A percentile compares a stretch with the other conserved stretches of the same genome.
These are phyloP conservation scores for Boletus edulis DNA, from an alignment of 768 basidiomycete species.

Conservation along the genomic window DNA sequence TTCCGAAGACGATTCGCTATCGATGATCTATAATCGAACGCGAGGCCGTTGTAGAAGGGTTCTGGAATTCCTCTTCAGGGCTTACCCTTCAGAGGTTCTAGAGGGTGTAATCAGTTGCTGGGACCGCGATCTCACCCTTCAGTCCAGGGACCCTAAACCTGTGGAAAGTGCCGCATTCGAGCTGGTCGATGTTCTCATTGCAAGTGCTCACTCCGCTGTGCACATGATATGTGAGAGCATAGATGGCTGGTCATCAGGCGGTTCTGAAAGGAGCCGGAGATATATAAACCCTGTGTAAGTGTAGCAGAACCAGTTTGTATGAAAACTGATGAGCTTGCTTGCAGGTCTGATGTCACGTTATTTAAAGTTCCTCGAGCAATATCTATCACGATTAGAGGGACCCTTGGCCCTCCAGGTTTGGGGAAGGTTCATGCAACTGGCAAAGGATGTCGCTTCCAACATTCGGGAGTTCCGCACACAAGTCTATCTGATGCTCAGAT, in stretches of 20 bases:
- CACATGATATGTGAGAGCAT: constrained; percentile 89
- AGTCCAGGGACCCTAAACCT: constrained; percentile 38
- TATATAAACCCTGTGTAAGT: constrained; percentile 69
- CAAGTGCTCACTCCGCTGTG: constrained; percentile 83
- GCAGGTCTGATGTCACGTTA: constrained; percentile 68
- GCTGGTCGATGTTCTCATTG: constrained; percentile 76
- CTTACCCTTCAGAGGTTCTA: constrained; percentile 76
- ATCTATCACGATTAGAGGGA: constrained; percentile 79
- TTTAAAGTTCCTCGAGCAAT: constrained; percentile 89
- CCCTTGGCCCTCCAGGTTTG: constrained; percentile 93
- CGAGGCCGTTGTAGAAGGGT: constrained; percentile 71
- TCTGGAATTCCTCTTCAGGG: constrained; percentile 83
- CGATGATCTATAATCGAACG: constrained; percentile 64
- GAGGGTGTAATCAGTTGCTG: constrained; percentile 84
- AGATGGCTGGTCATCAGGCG: constrained; percentile 50
- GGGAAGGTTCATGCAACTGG: constrained; percentile 71
- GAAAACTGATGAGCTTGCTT: constrained; percentile 3
- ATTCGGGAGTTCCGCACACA: constrained; percentile 69
- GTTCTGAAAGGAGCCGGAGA: constrained; percentile 59
- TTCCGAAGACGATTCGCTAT: constrained; percentile 65
- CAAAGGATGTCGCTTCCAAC: constrained; percentile 70
- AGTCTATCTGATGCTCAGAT: constrained; percentile 74
- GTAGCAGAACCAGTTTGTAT: neutral
- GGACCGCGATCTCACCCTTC: constrained; percentile 54
- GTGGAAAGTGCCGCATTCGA: constrained; percentile 66